phyloP scores from a whole-genome alignment of 257 asterid species.

The Dorcoceras hygrometricum region DNA sequence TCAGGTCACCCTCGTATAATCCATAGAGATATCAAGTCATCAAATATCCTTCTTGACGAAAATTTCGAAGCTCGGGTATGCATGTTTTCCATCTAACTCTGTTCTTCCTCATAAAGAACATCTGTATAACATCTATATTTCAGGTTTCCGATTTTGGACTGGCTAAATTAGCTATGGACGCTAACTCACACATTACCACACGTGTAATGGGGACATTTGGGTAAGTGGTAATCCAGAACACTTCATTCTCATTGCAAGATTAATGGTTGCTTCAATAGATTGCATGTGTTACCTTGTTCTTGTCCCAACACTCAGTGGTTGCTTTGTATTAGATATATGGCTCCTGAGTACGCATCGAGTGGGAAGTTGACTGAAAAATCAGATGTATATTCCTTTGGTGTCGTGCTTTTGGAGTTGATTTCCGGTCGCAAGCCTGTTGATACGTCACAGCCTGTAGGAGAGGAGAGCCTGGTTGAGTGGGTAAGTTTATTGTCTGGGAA shows the following conservation, averaged over 20 bases:
- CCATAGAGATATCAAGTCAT: slow-evolving; percentile 83
- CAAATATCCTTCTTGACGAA: slow-evolving; percentile 69
- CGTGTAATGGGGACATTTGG: slow-evolving; percentile 87
- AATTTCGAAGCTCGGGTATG: slow-evolving; percentile 83
- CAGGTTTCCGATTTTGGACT: slow-evolving; percentile 90
- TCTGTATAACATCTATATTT: slow-evolving; percentile 6
- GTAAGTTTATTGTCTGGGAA: slow-evolving; percentile 40
- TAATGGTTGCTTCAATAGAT: slow-evolving; percentile 16
- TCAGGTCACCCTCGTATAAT: slow-evolving; percentile 82
- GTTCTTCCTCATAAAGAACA: slow-evolving; percentile 13
- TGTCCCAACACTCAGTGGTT: slow-evolving; percentile 4
- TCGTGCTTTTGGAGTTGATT: slow-evolving; percentile 80
- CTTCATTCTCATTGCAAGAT: slow-evolving; percentile 11
- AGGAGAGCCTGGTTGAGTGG: slow-evolving; percentile 97
- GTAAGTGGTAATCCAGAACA: slow-evolving; percentile 32
- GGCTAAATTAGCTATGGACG: slow-evolving; percentile 66
- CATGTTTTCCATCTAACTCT: background rate
- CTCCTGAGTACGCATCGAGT: slow-evolving; percentile 95
- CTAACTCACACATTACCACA: slow-evolving; percentile 62
- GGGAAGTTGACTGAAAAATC: slow-evolving; percentile 91
- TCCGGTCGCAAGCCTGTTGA: slow-evolving; percentile 96
- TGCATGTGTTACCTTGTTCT: slow-evolving; percentile 1
- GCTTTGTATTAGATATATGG: slow-evolving; percentile 69
- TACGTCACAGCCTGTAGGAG: slow-evolving; percentile 82
- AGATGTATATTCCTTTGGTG: slow-evolving; percentile 84